Evolutionary conservation across 2,329 filamentous ascomycete species (phyloP), one percentile per base, ranked within the genome.

Genomic region (Aspergillus glaucus): DNA sequence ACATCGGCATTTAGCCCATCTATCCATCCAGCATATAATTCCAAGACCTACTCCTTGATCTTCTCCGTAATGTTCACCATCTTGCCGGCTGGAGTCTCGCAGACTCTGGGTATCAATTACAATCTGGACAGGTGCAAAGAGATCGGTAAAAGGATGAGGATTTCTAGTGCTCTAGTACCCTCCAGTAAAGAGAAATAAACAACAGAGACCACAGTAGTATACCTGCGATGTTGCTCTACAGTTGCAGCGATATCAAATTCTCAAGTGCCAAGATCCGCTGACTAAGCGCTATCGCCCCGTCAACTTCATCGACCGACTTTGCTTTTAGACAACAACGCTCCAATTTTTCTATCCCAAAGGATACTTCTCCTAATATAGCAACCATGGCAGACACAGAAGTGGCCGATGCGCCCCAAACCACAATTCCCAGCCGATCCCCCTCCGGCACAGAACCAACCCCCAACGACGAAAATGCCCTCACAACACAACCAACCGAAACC

Each of bases 31-130:
- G 48, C 3, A 12, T 8, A 10, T 30, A 43, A 14, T n/a, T 15
- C 9, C 17, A 26, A 8, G 8, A 54, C 58, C 68, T 74, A 95
- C 92, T 97, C 93, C 80, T 98, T 98, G 77, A 98, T 98, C 81
- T 95, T 97, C 48, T 98, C 94, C 58, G 93, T 97, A 59, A 98
- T 98, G 77, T 97, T 97, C 72, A 97, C 93, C 93, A 98, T 98
- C 64, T 65, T 74, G 68, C 43, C 63, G 57, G 57, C 62, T 53
- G 44, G 44, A 57, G 55, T 55, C 57, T 60, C 57, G 55, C 58
- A 55, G 57, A 58, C 58, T 54, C 53, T 40, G 43, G n/a, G 17
- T 10, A 26, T 39, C 8, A 40, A 39, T 17, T 26, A 39, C 28
- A 26, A 36, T 17, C 43, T 22, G 15, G 19, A 45, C 32, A 28